Base-by-base conservation (phyloP, 1,284 basidiomycete species). In the Xerocomus amazonicus region DNA sequence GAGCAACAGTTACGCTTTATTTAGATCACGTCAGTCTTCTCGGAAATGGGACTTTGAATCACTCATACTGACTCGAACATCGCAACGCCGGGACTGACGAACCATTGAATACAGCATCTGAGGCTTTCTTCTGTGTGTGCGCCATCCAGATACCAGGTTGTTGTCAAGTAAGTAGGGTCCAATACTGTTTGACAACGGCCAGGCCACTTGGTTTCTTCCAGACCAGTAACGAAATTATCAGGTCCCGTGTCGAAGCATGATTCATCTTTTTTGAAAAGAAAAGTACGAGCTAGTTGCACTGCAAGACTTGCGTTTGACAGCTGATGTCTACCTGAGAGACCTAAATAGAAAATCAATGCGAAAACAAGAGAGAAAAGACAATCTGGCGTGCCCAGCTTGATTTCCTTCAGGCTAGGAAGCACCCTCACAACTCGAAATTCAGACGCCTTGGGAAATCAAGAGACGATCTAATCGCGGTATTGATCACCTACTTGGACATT, bases 111-210 rank as follows among this genome's bases (percentile, higher is more conserved):
- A 59, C 95, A 96, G 52, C 84, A 91, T 40, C 80, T 77, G 28
- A 99, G 74, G 61, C 92, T 97, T 66, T 99, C 97, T 12, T 81
- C 72, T 0, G 97, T 99, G 67, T 99, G 97, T 12, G 96, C 95
- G 1, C 97, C 97, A 66, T 99, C 97, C 23, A 99, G 74, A 67
- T 87, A 92, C 93, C 94, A 99, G 1, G 81, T 90, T 9, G 80
- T 73, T 5, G 65, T 61, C 3, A 65, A 36, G 45, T 74, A 62
- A 45, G 56, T 63, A 2, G 83, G 83, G 56, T 92, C 87, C 3
- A 58, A 53, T 7, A 97, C 83, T 1, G 79, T 81, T 70, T 99
- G 97, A 67, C 97, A 99, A 37, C 97, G 81, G n/a, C 97, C 97
- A 3, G 97, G 96, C 96, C 96, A 99, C 52, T 76, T 81, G 0